Base-by-base conservation (phyloP, 768 basidiomycete species). In the Amanita pseudoporphyria region DNA sequence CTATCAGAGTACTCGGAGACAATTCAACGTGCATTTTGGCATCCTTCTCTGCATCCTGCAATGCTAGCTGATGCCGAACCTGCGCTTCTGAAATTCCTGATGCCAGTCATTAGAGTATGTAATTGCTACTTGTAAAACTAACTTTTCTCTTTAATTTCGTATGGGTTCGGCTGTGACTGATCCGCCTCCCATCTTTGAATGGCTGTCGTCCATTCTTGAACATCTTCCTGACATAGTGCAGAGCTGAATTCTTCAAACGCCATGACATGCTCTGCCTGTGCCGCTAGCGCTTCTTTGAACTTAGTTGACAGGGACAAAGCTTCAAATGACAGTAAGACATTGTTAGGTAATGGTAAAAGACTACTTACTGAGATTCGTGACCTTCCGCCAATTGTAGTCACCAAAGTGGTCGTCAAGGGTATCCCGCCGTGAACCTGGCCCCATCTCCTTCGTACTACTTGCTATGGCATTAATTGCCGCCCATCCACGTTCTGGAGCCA, bases 401-500 rank as follows among this genome's bases (percentile, higher is more conserved):
- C 49, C 51, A 33, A 60, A 62, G 0, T 58, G 54, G 5, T 67
- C 64, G 31, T 69, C 61, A 1, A n/a, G n/a, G n/a, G n/a, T n/a
- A n/a, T n/a, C n/a, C n/a, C n/a, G n/a, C n/a, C n/a, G n/a, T n/a
- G n/a, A n/a, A n/a, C n/a, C n/a, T n/a, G n/a, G n/a, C n/a, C n/a
- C n/a, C n/a, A n/a, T n/a, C n/a, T n/a, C n/a, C n/a, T n/a, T n/a
- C n/a, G n/a, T n/a, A n/a, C n/a, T n/a, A n/a, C n/a, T n/a, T n/a
- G n/a, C n/a, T n/a, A 53, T 47, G 0, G 49, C 32, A 39, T 69
- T 66, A 5, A 57, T 38, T 0, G 43, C 52, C 0, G 64, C 37
- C 69, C 67, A 70, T 2, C 51, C 54, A 0, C 57, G 48, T 35
- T 71, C 68, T 0, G 61, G 57, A 0, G 48, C n/a, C n/a, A n/a